Percentiles rank a stretch among this genome's conserved stretches.
Conservation (phyloP, 176 grass and related monocot genomes). For the Calamus simplicifolius region DNA sequence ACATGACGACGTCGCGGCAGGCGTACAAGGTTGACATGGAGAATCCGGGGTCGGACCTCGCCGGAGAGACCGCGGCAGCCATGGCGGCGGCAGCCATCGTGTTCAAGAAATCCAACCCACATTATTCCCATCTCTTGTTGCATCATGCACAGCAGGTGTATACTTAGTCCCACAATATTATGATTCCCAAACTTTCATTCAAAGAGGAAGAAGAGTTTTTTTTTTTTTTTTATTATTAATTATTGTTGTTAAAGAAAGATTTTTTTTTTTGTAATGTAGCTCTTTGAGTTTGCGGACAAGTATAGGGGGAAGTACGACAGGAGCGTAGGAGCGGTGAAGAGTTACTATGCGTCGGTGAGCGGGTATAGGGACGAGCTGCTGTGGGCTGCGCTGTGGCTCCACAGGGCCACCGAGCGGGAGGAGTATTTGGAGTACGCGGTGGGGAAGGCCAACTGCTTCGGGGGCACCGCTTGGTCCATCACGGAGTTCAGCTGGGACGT, state of each 20-base stretch:
- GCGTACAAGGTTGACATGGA: conserved; percentile 75
- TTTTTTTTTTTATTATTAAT: too few species aligned
- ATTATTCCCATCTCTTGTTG: conserved; percentile 62
- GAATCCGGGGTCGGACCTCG: conserved; percentile 77
- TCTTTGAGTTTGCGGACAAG: conserved; percentile 73
- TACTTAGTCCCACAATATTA: too few species aligned
- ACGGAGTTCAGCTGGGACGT: conserved; percentile 97
- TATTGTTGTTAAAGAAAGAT: too few species aligned
- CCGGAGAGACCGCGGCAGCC: conserved; percentile 75
- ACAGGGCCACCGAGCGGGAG: conserved; percentile 54
- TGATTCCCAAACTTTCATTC: too few species aligned
- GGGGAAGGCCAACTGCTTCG: conserved; percentile 42
- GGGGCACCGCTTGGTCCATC: conserved; percentile 70
- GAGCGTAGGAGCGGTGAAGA: conserved; percentile 54
- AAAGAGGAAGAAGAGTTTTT: too few species aligned
- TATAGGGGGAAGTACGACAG: conserved; percentile 61
- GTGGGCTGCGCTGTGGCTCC: conserved; percentile 97
- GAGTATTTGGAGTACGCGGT: conserved; percentile 64
- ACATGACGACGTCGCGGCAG: conserved; percentile 90
- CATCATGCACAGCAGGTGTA: conserved; percentile 68
- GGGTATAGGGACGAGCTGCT: conserved; percentile 93
- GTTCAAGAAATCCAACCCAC: conserved; percentile 56
- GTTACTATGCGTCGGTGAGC: conserved; percentile 88
- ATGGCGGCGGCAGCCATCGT: conserved; percentile 76
- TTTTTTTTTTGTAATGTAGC: conserved; percentile 10